These are phyloP conservation scores for Blastobotrys capitulatus DNA, from an alignment of 1,139 yeast genomes.

Conservation along the genomic window DNA sequence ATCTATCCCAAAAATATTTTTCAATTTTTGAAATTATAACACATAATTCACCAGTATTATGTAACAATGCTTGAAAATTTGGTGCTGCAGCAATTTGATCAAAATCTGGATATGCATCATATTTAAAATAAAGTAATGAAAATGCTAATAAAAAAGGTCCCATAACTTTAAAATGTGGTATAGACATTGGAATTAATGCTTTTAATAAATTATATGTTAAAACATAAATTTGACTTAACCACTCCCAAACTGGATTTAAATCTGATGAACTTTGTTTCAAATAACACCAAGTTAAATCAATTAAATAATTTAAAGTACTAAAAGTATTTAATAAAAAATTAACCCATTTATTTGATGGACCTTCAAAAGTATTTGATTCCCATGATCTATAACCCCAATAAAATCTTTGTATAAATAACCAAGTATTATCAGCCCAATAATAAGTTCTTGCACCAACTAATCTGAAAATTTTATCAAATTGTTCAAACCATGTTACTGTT, in stretches of 20 bases:
- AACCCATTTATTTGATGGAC: not conserved
- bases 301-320: not conserved
- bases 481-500: not conserved
- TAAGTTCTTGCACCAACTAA: not conserved
- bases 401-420: not conserved
- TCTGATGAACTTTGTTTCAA: not conserved
- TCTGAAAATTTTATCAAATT: not conserved
- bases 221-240: not conserved
- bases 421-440: not conserved
- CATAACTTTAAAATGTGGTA: not conserved
- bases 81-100: not conserved
- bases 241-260: not conserved
- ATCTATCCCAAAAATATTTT: not conserved
- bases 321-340: not conserved
- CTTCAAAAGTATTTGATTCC: not conserved
- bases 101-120: constrained; percentile 2
- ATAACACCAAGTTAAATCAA: not conserved
- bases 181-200: not conserved
- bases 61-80: not conserved
- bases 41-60: not conserved
- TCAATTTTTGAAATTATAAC: not conserved
- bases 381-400: not conserved
- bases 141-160: not conserved
- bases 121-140: constrained; percentile 1
- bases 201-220: not conserved